These are phyloP conservation scores for Craterostigma plantagineum DNA, from an alignment of 257 asterid genomes.

Conservation along the genomic window DNA sequence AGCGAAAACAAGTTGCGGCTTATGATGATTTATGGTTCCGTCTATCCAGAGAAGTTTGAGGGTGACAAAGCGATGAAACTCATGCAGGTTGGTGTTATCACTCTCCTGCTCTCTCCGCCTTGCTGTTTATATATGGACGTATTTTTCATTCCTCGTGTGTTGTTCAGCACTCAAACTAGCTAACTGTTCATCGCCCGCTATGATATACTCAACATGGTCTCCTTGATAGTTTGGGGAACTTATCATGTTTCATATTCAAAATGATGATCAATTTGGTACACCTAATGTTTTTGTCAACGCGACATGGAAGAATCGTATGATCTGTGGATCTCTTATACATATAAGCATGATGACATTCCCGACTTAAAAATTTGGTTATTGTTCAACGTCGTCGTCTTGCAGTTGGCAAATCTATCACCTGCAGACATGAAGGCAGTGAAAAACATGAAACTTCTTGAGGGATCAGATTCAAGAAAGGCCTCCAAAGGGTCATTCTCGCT, in stretches of 20 bases:
- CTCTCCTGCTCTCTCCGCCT: constrained; percentile 2
- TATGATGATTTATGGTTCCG: constrained; percentile 74
- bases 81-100: constrained; percentile 63
- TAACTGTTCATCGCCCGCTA: too few relatives aligned
- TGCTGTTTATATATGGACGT: not conserved
- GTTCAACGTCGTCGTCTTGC: too few relatives aligned
- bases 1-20: constrained; percentile 66
- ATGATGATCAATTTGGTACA: too few relatives aligned
- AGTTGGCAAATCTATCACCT: constrained; percentile 74
- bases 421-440: constrained; percentile 82
- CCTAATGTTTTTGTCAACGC: too few relatives aligned
- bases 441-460: constrained; percentile 77
- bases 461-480: constrained; percentile 35
- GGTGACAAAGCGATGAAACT: constrained; percentile 80
- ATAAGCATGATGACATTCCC: too few relatives aligned
- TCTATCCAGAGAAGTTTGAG: constrained; percentile 87
- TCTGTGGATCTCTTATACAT: too few relatives aligned
- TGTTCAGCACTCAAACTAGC: too few relatives aligned
- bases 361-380: too few relatives aligned
- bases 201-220: too few relatives aligned
- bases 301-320: too few relatives aligned
- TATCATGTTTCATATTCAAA: too few relatives aligned
- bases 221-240: too few relatives aligned
- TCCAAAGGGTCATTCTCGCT: constrained; percentile 65
- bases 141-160: not conserved